These are phyloP conservation scores for Mucor piriformis DNA, from an alignment of 371 early-diverging fungal genomes.

Conservation along the genomic window DNA sequence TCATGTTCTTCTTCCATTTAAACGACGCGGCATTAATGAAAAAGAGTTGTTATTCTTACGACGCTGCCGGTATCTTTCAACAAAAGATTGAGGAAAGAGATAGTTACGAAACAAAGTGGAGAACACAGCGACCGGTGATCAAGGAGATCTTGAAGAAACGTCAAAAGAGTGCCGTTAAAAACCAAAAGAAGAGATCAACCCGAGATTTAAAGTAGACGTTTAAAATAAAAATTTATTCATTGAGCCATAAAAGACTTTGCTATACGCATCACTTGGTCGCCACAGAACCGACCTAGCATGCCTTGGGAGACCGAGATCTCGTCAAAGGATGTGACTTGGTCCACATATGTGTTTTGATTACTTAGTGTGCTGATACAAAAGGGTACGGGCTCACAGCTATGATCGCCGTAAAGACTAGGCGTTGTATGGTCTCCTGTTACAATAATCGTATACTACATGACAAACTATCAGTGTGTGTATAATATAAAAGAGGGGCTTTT, in stretches of 20 bases:
- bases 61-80: slow-evolving; percentile 46
- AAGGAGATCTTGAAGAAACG: slow-evolving; percentile 41
- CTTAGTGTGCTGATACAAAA: slow-evolving; percentile 33
- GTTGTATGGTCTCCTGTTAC: slow-evolving; percentile 63
- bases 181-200: slow-evolving; percentile 25
- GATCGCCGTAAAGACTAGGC: slow-evolving; percentile 51
- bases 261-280: slow-evolving; percentile 40
- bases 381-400: slow-evolving; percentile 57
- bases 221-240: too few species aligned
- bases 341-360: slow-evolving; percentile 8
- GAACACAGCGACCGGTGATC: slow-evolving; percentile 26
- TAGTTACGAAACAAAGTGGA: slow-evolving; percentile 35
- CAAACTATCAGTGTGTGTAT: not conserved
- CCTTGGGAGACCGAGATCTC: slow-evolving; percentile 39
- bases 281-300: slow-evolving; percentile 48
- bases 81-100: slow-evolving; percentile 29
- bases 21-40: slow-evolving; percentile 38
- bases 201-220: slow-evolving; percentile 20
- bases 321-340: slow-evolving; percentile 31
- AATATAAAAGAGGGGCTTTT: not conserved
- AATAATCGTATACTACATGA: slow-evolving; percentile 38
- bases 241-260: slow-evolving; percentile 37
- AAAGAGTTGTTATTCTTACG: slow-evolving; percentile 49
- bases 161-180: slow-evolving; percentile 36
- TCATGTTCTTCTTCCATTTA: slow-evolving; percentile 49